These are phyloP conservation scores for Asterophora parasitica DNA, from an alignment of 768 basidiomycete genomes.

Conservation along the genomic window DNA sequence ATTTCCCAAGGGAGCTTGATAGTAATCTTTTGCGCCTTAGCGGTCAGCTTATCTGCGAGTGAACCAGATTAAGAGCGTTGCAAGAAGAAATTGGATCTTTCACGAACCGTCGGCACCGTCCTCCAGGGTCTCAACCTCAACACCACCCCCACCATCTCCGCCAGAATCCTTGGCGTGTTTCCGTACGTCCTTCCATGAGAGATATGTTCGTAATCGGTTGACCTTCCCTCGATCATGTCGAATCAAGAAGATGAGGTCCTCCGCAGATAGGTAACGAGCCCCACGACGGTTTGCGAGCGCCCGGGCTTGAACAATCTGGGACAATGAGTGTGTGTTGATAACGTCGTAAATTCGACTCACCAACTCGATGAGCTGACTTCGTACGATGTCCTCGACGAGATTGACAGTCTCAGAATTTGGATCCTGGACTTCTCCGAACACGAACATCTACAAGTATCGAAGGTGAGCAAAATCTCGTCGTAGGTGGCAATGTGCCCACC, in stretches of 20 bases:
- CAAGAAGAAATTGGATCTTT: neutral
- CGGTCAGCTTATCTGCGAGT: constrained; percentile 62
- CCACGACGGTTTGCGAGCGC: constrained; percentile 77
- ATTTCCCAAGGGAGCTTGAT: constrained; percentile 98
- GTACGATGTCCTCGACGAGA: constrained; percentile 92
- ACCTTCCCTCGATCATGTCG: constrained; percentile 92
- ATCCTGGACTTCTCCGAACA: constrained; percentile 93
- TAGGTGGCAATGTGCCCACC: constrained; percentile 38
- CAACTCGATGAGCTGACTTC: constrained; percentile 86
- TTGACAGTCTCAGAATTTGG: constrained; percentile 84
- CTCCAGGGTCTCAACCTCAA: constrained; percentile 79
- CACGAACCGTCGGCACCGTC: constrained; percentile 74
- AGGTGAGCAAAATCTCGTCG: neutral
- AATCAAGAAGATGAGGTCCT: constrained; percentile 96
- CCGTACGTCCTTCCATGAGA: constrained; percentile 96
- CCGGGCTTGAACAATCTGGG: constrained; percentile 85
- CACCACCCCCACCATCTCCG: constrained; percentile 73
- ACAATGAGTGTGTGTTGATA: neutral
- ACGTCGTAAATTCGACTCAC: constrained; percentile 34
- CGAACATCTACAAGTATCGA: constrained; percentile 70
- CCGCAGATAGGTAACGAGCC: constrained; percentile 81
- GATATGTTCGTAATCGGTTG: constrained; percentile 86
- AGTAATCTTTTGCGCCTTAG: constrained; percentile 88
- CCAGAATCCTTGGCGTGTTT: constrained; percentile 92
- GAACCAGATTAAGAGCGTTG: neutral